Conservation (phyloP, 1,284 basidiomycete species). For the Cryptococcus depauperatus region DNA sequence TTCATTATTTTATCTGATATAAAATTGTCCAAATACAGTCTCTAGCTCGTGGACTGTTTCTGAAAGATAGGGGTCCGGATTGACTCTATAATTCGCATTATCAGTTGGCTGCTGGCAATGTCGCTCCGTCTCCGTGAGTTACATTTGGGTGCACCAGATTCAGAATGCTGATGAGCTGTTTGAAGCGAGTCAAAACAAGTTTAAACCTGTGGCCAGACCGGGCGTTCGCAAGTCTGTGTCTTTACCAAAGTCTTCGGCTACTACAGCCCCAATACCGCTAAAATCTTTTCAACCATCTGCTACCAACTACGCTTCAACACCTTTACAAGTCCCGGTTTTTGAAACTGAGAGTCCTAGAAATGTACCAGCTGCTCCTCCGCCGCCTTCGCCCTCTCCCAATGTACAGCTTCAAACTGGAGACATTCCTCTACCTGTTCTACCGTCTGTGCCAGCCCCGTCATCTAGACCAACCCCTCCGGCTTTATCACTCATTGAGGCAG, state of each 20-base stretch:
- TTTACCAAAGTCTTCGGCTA: too few relatives aligned
- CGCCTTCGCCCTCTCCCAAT: too few relatives aligned
- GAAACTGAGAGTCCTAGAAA: too few relatives aligned
- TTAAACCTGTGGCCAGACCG: conserved; percentile 23
- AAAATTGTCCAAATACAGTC: neutral
- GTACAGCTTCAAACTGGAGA: too few relatives aligned
- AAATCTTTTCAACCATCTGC: too few relatives aligned
- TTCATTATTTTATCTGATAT: neutral
- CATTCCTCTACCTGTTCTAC: neutral
- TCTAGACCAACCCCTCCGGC: neutral
- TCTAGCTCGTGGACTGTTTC: too few relatives aligned
- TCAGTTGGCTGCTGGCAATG: conserved; percentile 7
- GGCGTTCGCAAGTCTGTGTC: conserved; percentile 1
- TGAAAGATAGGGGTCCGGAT: too few relatives aligned
- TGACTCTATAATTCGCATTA: too few relatives aligned
- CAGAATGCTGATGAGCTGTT: neutral
- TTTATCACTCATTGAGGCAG: neutral
- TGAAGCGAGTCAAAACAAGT: conserved; percentile 27
- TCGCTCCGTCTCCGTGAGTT: conserved; percentile 27
- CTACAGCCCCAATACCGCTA: too few relatives aligned
- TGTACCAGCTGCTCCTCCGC: neutral
- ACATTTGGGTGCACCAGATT: neutral
- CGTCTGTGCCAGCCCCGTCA: neutral
- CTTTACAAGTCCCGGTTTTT: too few relatives aligned
- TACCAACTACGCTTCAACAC: too few relatives aligned